Evolutionary conservation across 441 rosid species (phyloP), one percentile per base, ranked within the genome.

Genomic region (Lepidium campestre): DNA sequence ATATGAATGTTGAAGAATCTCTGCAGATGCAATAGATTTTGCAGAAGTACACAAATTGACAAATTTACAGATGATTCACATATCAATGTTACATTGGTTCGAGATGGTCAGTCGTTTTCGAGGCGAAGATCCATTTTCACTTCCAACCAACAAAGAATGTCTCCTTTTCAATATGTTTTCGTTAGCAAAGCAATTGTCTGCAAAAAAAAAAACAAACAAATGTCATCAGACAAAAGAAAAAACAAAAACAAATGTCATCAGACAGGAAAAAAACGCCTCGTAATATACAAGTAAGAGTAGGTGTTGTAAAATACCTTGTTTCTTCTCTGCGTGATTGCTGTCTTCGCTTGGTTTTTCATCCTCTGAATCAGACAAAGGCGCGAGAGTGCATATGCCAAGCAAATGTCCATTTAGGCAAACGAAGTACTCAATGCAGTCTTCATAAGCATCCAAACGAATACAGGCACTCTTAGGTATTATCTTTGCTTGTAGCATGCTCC

Each of bases 401-500:
- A 94, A 75, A 81, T 94, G 99, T 27, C 98, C 99, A 50, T 94
- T 90, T 15, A 94, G 96, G 76, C 98, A 94, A 27, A 94, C 98
- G 46, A 81, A 90, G 76, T 89, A 94, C 70, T 94, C 99, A 0
- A 92, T 78, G 46, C 90, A 85, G 72, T 94, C 99, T 37, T 92
- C 96, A 66, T 91, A 89, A 54, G 99, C 82, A 63, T 90, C 98
- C 77, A 91, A 78, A 70, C 96, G 80, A 72, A 87, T 82, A 78
- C 98, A 91, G 49, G 98, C 98, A 77, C 96, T 94, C 74, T 72
- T 88, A 8, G 99, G 99, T 79, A 94, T 86, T 83, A 94, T 94
- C 75, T 83, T 85, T 62, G 99, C 97, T 82, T 87, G 88, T 60
- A 77, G 82, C 99, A 94, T 94, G 82, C 86, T 88, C 99, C 99